Evolutionary conservation across 2,329 filamentous ascomycete genomes (phyloP), one percentile per base, ranked within the genome.

Genomic region (Colletotrichum sansevieriae): DNA sequence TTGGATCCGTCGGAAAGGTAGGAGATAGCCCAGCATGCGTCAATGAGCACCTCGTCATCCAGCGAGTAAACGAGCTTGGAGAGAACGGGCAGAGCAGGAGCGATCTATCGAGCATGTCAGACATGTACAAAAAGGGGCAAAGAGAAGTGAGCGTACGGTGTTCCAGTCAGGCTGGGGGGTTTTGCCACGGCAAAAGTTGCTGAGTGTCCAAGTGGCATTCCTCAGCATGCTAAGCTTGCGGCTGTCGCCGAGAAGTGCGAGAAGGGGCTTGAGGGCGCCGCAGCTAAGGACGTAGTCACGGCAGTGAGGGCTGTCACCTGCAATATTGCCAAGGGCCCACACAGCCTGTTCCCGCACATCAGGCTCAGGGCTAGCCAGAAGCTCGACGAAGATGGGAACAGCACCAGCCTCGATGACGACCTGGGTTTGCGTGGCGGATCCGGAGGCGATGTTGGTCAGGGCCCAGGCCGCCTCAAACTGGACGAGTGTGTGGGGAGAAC

Each of bases 141-240:
- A n/a, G 39, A 64, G 66, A 18, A 29, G 43, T 39, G 29, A 46
- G 87, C 93, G 82, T 87, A 97, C 94, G 43, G 94, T 98, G 78
- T 90, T 90, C 96, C 96, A 99, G 79, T 99, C 96, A 54, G 96
- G 96, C 84, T 99, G 96, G 59, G 96, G 96, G 9, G 95, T 98
- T 89, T 99, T 99, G 83, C 96, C 96, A 86, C 96, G 94, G 85
- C 96, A 99, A 85, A 99, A 99, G 87, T 99, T 99, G 88, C 96
- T 98, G 65, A 99, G 85, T 51, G 96, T 99, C 96, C 96, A 99
- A 25, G 96, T 99, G 41, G 96, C 96, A 80, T 99, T 99, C 74
- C 96, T 90, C 60, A 99, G 91, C 96, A 99, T 99, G 88, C 95
- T 98, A 67, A 99, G 86, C 87, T 99, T 99, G 77, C 96, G 94